Percentiles rank a stretch among this genome's conserved stretches.
Evolutionary conservation across 2,329 filamentous ascomycete species (phyloP).

Genomic region (Raffaelea albimanens): DNA sequence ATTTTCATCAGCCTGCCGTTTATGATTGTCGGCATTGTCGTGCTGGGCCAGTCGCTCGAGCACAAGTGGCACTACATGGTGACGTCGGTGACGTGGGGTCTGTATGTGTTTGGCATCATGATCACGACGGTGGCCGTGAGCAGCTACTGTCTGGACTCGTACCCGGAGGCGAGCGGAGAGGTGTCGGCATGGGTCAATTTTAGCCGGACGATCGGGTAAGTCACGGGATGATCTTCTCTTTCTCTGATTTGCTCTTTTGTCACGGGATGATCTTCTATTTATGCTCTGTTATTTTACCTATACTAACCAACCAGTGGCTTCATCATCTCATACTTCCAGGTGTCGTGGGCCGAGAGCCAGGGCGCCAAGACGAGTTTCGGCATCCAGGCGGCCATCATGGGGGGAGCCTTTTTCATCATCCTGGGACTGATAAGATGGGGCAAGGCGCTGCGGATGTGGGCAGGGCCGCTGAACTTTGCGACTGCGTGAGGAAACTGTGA

Average conservation of each 20-base stretch:
- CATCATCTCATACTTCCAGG: slow-evolving; percentile 41
- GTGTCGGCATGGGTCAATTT: slow-evolving; percentile 43
- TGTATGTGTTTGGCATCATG: slow-evolving; percentile 48
- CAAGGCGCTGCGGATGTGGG: slow-evolving; percentile 22
- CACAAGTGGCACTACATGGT: slow-evolving; percentile 42
- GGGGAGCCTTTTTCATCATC: slow-evolving; percentile 16
- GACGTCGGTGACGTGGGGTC: slow-evolving; percentile 37
- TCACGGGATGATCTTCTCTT: neutral
- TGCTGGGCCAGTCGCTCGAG: slow-evolving; percentile 43
- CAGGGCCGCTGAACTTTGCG: slow-evolving; percentile 21
- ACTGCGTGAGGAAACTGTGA: slow-evolving; percentile 16
- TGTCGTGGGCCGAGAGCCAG: slow-evolving; percentile 34
- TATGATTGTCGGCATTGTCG: slow-evolving; percentile 38
- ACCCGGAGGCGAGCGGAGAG: slow-evolving; percentile 45
- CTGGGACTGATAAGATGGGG: slow-evolving; percentile 19
- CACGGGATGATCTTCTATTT: no score
- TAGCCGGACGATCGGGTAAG: slow-evolving; percentile 30
- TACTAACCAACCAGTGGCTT: slow-evolving; percentile 26
- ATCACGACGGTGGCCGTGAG: slow-evolving; percentile 41
- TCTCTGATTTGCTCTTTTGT: neutral
- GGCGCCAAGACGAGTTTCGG: slow-evolving; percentile 35
- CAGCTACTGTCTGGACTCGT: slow-evolving; percentile 43
- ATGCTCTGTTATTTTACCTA: neutral
- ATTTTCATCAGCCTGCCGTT: slow-evolving; percentile 37
- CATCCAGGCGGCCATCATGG: slow-evolving; percentile 33